Percentiles rank a stretch among this genome's conserved stretches.
phyloP scores from a whole-genome alignment of 495 filamentous ascomycete species.

The Talaromyces proteolyticus region DNA sequence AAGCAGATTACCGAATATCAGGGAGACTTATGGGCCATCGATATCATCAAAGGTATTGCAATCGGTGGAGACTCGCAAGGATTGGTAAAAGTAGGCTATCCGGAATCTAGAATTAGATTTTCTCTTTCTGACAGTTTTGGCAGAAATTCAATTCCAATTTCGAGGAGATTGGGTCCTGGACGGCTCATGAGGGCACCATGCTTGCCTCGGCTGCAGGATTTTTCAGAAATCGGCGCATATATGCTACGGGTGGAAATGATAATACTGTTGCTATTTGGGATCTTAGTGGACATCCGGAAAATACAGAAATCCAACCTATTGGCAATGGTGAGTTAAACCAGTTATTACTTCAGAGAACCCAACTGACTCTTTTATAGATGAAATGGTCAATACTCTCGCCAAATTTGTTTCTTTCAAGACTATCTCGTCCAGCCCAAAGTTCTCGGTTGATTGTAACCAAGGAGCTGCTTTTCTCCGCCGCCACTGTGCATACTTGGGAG shows the following conservation, averaged over 20 bases:
- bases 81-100: conserved; percentile 61
- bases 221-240: conserved; percentile 63
- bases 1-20: conserved; percentile 73
- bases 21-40: conserved; percentile 79
- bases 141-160: conserved; percentile 86
- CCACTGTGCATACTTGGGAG: conserved; percentile 86
- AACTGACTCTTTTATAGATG: conserved; percentile 39
- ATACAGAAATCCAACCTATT: conserved; percentile 41
- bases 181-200: conserved; percentile 79
- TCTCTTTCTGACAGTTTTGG: conserved; percentile 3
- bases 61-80: conserved; percentile 82
- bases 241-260: conserved; percentile 94
- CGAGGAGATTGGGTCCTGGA: conserved; percentile 75
- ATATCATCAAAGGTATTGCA: conserved; percentile 74
- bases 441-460: conserved; percentile 82
- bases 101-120: neutral
- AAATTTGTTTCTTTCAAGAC: conserved; percentile 89
- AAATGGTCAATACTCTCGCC: conserved; percentile 74
- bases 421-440: conserved; percentile 76
- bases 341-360: conserved; percentile 7
- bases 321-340: conserved; percentile 47
- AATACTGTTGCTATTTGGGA: conserved; percentile 86
- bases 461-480: conserved; percentile 85
- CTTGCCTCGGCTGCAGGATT: conserved; percentile 76
- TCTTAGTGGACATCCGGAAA: conserved; percentile 49